These are phyloP conservation scores for Platanthera guangdongensis DNA, from an alignment of 106 monocot species.

Conservation along the genomic window DNA sequence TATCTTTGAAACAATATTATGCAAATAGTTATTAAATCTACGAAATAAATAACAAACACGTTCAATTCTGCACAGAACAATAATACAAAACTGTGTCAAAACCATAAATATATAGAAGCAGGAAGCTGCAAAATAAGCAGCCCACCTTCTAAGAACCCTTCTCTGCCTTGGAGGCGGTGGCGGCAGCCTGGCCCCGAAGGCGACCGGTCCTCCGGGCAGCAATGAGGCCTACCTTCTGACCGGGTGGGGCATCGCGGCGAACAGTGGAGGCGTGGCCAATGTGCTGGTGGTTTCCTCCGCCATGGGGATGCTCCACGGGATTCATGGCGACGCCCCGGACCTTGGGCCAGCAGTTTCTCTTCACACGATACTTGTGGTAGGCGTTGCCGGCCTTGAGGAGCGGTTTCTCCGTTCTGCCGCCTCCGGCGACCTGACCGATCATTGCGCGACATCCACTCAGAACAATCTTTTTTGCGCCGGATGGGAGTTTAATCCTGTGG, in stretches of 20 bases:
- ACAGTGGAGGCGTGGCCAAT: slow-evolving; percentile 49
- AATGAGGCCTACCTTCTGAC: slow-evolving; percentile 43
- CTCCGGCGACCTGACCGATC: slow-evolving; percentile 23
- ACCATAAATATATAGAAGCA: too few species aligned
- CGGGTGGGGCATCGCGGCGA: slow-evolving; percentile 47
- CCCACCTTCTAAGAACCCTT: too few species aligned
- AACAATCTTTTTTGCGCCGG: too few species aligned
- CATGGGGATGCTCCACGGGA: slow-evolving; percentile 36
- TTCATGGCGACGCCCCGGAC: slow-evolving; percentile 69
- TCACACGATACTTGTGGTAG: slow-evolving; percentile 50
- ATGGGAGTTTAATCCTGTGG: too few species aligned
- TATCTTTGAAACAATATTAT: too few species aligned
- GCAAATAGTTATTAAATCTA: too few species aligned
- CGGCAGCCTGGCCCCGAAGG: too few species aligned
- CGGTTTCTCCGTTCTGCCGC: slow-evolving; percentile 29
- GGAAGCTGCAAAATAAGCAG: too few species aligned
- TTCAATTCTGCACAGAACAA: too few species aligned
- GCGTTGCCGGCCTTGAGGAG: slow-evolving; percentile 29
- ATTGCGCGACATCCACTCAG: slow-evolving; percentile 16
- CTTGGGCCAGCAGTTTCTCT: slow-evolving; percentile 68
- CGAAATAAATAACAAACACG: too few species aligned
- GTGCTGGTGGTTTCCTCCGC: slow-evolving; percentile 61
- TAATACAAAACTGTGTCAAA: too few species aligned
- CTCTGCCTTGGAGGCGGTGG: too few species aligned
- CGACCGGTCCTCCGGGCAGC: slow-evolving; percentile 38